These are phyloP conservation scores for Pyricularia pennisetigena DNA, from an alignment of 2,329 filamentous ascomycete genomes.

Conservation along the genomic window DNA sequence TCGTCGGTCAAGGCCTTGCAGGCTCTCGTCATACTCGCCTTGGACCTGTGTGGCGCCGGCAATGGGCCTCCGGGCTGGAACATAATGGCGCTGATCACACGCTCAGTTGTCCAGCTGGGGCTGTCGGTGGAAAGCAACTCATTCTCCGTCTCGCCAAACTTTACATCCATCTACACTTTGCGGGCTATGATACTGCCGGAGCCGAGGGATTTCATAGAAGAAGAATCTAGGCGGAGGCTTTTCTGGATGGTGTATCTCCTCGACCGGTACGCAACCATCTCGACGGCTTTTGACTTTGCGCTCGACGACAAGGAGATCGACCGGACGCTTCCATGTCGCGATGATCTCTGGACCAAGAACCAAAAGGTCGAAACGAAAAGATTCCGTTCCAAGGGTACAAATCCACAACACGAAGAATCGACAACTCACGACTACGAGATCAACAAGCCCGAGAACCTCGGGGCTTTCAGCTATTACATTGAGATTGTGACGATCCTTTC, in stretches of 20 bases:
- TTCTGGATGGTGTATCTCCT: slow-evolving; percentile 95
- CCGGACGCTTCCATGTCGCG: slow-evolving; percentile 73
- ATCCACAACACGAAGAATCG: slow-evolving; percentile 1
- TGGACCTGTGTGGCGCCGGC: slow-evolving; percentile 77
- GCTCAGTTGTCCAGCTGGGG: slow-evolving; percentile 80
- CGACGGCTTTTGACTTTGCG: slow-evolving; percentile 86
- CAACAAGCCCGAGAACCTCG: slow-evolving; percentile 69
- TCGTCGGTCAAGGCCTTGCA: slow-evolving; percentile 83
- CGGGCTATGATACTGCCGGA: slow-evolving; percentile 79
- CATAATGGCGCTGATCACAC: slow-evolving; percentile 76
- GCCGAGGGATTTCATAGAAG: slow-evolving; percentile 76
- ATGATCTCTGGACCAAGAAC: slow-evolving; percentile 78
- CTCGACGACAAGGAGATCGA: slow-evolving; percentile 86
- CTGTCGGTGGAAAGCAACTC: slow-evolving; percentile 77
- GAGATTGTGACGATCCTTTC: slow-evolving; percentile 83
- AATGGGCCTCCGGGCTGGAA: slow-evolving; percentile 93
- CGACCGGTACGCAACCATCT: slow-evolving; percentile 82
- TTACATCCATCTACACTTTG: slow-evolving; percentile 81
- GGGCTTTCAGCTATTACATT: slow-evolving; percentile 82
- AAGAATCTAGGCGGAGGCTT: slow-evolving; percentile 72
- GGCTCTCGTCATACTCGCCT: slow-evolving; percentile 74
- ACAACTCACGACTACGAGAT: slow-evolving; percentile 44
- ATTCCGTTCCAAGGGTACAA: slow-evolving; percentile 48
- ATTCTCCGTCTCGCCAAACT: slow-evolving; percentile 65
- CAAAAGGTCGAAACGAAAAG: slow-evolving; percentile 75